Evolutionary conservation across 257 asterid genomes (phyloP), one percentile per base, ranked within the genome.

Genomic region (Solanum stenotomum): DNA sequence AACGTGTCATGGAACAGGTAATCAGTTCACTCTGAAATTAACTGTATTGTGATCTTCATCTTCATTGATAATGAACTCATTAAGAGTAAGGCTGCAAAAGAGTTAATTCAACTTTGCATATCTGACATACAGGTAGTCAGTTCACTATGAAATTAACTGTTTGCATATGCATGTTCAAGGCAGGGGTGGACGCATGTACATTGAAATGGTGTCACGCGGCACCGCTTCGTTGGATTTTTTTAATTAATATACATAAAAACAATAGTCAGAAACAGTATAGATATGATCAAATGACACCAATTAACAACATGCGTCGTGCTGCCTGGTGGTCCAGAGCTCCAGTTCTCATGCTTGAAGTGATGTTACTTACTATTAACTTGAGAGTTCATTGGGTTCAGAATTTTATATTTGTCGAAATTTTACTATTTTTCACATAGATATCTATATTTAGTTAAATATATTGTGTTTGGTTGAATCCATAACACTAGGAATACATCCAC

Each of bases 1-100:
- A 92, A 93, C 94, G 90, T 87, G 94, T 92, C 89, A 89, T 91
- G 96, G 94, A 92, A 90, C 95, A 93, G 98, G 98, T 97, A 96
- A 38, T 70, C 38, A 84, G 74, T 87, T 85, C 70, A 42, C 18
- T 25, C 27, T 82, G n/a, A 46, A 7, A n/a, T 46, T 78, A 37
- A 44, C 67, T 84, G 20, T 79, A 16, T 42, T 49, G 42, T 27
- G 15, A 42, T 40, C 40, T 82, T 34, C 34, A 3, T 42, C 65
- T 67, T 82, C 67, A 16, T 82, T 31, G 87, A 31, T n/a, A 12
- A 83, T n/a, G 37, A 67, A 18, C 23, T 71, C 49, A n/a, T 15
- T 56, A 16, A 70, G 77, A 49, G 31, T 82, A 49, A 49, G 23
- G 86, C 86, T 49, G 86, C 70, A 82, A 29, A 82, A 49, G 44